phyloP scores from a whole-genome alignment of 192 early-diverging fungal genomes.

The Gaertneriomyces sp. region DNA sequence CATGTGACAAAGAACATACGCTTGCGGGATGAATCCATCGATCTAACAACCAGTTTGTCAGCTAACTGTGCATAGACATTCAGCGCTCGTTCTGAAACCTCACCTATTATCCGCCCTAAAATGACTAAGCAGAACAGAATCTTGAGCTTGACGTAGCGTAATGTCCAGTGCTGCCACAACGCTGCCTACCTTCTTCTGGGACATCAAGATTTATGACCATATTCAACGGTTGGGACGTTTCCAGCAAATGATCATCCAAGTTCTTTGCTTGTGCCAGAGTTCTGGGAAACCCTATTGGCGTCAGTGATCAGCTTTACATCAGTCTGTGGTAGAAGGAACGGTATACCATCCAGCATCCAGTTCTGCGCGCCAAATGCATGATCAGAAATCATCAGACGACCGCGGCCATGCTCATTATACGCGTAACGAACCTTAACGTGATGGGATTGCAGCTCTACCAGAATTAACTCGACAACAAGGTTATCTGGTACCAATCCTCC shows the following conservation, averaged over 20 bases:
- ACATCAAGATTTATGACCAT: conserved; percentile 88
- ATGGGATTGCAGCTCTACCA: conserved; percentile 53
- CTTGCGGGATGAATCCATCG: conserved; percentile 82
- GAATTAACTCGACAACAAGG: conserved; percentile 63
- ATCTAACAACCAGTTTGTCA: conserved; percentile 44
- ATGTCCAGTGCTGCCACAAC: not conserved
- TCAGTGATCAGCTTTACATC: not conserved
- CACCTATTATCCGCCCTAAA: conserved; percentile 78
- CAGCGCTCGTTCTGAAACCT: conserved; percentile 4
- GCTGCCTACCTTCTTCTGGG: conserved; percentile 56
- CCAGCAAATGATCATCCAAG: conserved; percentile 59
- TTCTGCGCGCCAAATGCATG: conserved; percentile 28
- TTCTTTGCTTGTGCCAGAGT: conserved; percentile 75
- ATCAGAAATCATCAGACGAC: not conserved
- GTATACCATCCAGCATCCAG: conserved; percentile 75
- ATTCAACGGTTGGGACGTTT: conserved; percentile 63
- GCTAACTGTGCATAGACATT: not conserved
- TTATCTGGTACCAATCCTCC: conserved; percentile 69
- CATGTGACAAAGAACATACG: conserved; percentile 16
- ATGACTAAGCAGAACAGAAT: conserved; percentile 56
- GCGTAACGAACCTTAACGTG: conserved; percentile 28
- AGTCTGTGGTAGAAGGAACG: not conserved
- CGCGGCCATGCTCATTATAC: not conserved
- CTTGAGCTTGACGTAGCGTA: no score
- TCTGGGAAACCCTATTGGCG: conserved; percentile 69